Evolutionary conservation across 768 basidiomycete genomes (phyloP), one percentile per base, ranked within the genome.

Genomic region (Lentinula sp.): DNA sequence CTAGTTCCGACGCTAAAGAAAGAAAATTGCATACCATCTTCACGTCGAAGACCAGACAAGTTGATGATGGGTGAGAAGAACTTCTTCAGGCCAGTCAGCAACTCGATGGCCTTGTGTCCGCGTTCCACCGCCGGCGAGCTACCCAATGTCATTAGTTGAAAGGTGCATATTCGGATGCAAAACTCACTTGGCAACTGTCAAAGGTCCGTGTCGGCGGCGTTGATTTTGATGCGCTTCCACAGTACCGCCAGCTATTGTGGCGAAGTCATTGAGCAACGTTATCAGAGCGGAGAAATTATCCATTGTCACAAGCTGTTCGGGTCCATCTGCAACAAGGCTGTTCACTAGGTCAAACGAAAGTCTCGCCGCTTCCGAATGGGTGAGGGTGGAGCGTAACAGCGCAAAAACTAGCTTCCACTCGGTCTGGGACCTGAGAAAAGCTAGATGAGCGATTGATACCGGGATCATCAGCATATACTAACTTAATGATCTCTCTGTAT

Each of bases 371-470:
- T 93, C 92, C 9, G 92, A 84, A 69, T 97, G 90, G 11, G 87
- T 79, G 45, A 95, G 83, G 0, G 94, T 95, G 1, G 88, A 88
- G 52, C 92, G 85, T 64, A 98, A 81, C 32, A 98, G 78, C 1
- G 92, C 90, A 67, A 95, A 92, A 21, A 95, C 83, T 43, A 98
- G 77, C 63, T 92, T 94, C 96, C 96, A 99, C 70, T 98, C 96
- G 0, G 96, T 98, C 65, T 90, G 88, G 1, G 94, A 95, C 59
- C 88, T 93, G 59, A 0, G 59, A 64, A 28, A 54, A 42, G 35
- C 28, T 31, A 31, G 34, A 56, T 60, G 21, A 28, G 51, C 43
- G 16, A 54, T 60, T 42, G 2, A 21, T 4, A 8, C 37, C 11
- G 42, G 5, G 45, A 48, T 31, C 5, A 15, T 45, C 18, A 9